Evolutionary conservation across 306 rosid genomes (phyloP), one percentile per base, ranked within the genome.

Genomic region (Sindora glabra): DNA sequence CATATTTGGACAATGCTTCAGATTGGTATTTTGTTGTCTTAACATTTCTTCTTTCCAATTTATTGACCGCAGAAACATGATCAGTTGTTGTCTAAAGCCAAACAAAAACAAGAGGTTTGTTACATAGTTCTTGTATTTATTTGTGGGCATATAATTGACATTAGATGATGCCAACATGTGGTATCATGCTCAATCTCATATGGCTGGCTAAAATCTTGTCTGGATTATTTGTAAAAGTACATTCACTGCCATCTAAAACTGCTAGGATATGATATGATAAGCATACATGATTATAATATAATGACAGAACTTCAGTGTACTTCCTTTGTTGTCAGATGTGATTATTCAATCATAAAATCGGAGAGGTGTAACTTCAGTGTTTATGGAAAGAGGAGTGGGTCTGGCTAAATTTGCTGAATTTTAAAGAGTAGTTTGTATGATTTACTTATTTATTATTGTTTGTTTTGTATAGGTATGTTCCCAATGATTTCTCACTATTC

Each of bases 41-140:
- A 22, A 24, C 48, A 33, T 50, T 61, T 76, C 23, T 37, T 41
- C 9, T 23, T 68, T 65, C 59, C 27, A 25, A 36, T 55, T 27
- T 24, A 14, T 56, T 76, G 29, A 64, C 56, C 34, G 59, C 81
- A 75, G 84, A 92, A 56, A 68, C 90, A 82, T 64, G 86, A 75
- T 32, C 89, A 78, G 77, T 67, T 79, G 64, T 81, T 88, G 80
- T 57, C 44, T 56, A 92, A 78, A 84, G 86, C 95, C 41, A 80
- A 81, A 62, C 87, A 82, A 68, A 69, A 59, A 33, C 86, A 89
- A 40, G 95, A 89, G 95, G 98, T 92, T 54, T 50, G 86, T 48
- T 40, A 12, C 65, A 41, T 37, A 46, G 11, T 65, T 40, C n/a
- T 42, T 34, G 23, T 48, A 32, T 59, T 56, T 27, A 9, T 58